Percentiles rank a stretch among this genome's conserved stretches.
phyloP scores from a whole-genome alignment of 2,329 filamentous ascomycete species.

The Penicillium decumbens region DNA sequence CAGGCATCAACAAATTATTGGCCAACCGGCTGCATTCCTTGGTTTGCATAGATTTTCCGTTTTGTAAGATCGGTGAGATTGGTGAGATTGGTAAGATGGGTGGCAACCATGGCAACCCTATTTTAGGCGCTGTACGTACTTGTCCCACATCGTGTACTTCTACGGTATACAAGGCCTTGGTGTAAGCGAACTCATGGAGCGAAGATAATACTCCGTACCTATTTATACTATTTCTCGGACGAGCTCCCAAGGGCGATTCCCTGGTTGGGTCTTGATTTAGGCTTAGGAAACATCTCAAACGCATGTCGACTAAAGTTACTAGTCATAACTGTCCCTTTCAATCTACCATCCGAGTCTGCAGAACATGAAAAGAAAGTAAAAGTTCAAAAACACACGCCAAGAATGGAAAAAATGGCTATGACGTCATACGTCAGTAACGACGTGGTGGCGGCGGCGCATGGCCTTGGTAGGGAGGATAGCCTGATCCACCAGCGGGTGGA shows the following conservation, averaged over 20 bases:
- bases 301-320: background rate
- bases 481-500: slow-evolving; percentile 12
- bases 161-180: background rate
- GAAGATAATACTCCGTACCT: too few species aligned
- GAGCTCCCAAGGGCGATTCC: background rate
- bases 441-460: slow-evolving; percentile 22
- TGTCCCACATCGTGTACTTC: too few species aligned
- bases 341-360: background rate
- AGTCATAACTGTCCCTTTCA: background rate
- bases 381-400: background rate
- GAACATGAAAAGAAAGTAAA: background rate
- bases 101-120: background rate
- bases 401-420: background rate
- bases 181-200: background rate
- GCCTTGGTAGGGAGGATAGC: slow-evolving; percentile 19
- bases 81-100: too few species aligned
- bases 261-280: background rate
- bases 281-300: background rate
- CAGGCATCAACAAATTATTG: background rate
- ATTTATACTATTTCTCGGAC: too few species aligned
- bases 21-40: background rate
- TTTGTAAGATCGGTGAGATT: too few species aligned
- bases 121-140: background rate
- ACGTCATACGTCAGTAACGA: slow-evolving; percentile 24
- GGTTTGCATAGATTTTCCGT: background rate